Evolutionary conservation across 768 basidiomycete genomes (phyloP).

Genomic region (Serendipita sp.): DNA sequence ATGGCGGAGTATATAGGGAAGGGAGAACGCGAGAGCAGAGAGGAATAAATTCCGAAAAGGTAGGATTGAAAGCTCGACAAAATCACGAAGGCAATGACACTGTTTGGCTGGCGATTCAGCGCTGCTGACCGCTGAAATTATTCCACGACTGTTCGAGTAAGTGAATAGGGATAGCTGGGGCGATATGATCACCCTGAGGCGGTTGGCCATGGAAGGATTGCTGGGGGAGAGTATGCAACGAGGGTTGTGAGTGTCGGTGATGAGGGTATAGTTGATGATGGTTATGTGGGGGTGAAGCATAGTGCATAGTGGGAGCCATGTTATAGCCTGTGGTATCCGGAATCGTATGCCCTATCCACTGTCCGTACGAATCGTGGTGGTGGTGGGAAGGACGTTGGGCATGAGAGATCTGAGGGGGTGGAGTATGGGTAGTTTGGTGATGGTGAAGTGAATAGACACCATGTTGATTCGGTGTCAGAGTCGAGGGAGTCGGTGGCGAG

Average conservation of each 20-base stretch:
- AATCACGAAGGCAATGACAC: too few species aligned
- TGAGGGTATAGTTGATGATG: background rate
- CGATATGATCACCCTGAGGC: background rate
- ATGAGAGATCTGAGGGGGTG: background rate
- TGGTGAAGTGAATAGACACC: background rate
- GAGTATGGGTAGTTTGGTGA: background rate
- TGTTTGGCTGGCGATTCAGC: background rate
- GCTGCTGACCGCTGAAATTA: background rate
- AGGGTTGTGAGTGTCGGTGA: background rate
- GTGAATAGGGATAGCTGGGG: background rate
- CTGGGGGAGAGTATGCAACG: background rate
- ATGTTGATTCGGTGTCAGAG: background rate
- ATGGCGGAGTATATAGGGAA: too few species aligned
- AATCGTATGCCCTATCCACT: background rate
- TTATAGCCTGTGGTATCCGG: too few species aligned
- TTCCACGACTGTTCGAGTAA: slow-evolving; percentile 1
- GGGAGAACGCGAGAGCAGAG: too few species aligned
- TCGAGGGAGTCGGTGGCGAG: background rate
- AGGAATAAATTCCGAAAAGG: too few species aligned
- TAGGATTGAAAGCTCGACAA: too few species aligned
- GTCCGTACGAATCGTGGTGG: background rate
- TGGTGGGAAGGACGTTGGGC: background rate
- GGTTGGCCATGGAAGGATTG: background rate
- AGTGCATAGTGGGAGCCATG: background rate
- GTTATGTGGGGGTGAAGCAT: background rate